Base-by-base conservation (phyloP, 106 monocot genomes). In the Phalaenopsis equestris region DNA sequence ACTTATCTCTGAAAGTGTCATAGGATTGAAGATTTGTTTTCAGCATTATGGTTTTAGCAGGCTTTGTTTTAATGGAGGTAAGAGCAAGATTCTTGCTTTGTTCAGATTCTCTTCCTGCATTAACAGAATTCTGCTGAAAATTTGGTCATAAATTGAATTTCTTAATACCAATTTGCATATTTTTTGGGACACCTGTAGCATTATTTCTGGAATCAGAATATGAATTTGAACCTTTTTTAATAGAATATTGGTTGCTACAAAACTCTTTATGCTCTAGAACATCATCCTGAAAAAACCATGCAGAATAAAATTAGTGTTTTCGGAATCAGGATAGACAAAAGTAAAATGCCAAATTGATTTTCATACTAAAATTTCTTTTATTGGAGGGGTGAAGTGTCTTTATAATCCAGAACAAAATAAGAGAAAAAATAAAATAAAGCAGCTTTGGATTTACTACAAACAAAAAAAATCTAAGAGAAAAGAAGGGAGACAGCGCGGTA, bases 211-310 rank as follows among this genome's bases (percentile, higher is more conserved):
- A 38, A 18, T 52, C 74, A 42, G 42, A 73, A 80, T 85, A 42
- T 45, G 46, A 36, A 19, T 72, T 85, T n/a, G 64, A 42, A 8
- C 5, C 39, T 42, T 88, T 84, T 42, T 30, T 23, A 38, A 47
- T 24, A 76, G 79, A 83, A 78, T 23, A 75, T 38, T 16, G 39
- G 36, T 79, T 77, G 77, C 78, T 73, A 41, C 47, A 67, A 73
- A 75, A 77, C 14, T 80, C 81, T 47, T 88, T 82, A 30, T 55
- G 57, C 43, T 91, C 89, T 47, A 52, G 75, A 75, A 43, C 70
- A 42, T 88, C 88, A 70, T 88, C 86, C 94, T 94, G 85, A 73
- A 84, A 84, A 61, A 65, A 61, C 21, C 6, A 61, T 61, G 8
- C 52, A 52, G 0, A 52, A 12, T 52, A 12, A 6, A 48, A 2